Conservation (phyloP, 2,329 filamentous ascomycete genomes). For the Hymenoscyphus infarciens region DNA sequence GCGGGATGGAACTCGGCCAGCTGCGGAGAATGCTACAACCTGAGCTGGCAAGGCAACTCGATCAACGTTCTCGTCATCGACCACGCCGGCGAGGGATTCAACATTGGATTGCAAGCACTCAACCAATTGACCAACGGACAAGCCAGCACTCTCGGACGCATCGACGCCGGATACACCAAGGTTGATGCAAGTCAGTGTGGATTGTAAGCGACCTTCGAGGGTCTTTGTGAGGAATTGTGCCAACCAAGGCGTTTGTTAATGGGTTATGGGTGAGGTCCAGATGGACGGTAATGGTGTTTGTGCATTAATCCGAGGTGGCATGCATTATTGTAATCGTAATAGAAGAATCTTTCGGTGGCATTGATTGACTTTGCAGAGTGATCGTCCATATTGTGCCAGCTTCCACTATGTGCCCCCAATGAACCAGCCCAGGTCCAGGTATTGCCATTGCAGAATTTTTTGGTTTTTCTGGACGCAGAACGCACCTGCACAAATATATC, state of each 20-base stretch:
- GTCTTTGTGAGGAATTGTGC: not conserved
- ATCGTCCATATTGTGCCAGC: not conserved
- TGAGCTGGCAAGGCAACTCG: conserved; percentile 48
- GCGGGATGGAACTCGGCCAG: conserved; percentile 49
- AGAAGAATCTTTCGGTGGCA: not conserved
- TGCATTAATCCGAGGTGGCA: not conserved
- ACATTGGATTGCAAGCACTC: conserved; percentile 55
- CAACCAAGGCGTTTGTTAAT: not conserved
- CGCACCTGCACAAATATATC: no score
- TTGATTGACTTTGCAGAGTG: not conserved
- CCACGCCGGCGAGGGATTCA: conserved; percentile 48
- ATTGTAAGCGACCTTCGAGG: conserved; percentile 28
- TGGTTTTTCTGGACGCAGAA: no score
- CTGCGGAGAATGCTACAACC: conserved; percentile 58
- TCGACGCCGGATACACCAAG: conserved; percentile 48
- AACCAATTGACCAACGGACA: conserved; percentile 52
- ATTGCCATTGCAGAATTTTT: no score
- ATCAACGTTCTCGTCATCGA: conserved; percentile 57
- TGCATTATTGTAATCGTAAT: not conserved
- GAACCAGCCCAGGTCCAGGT: no score
- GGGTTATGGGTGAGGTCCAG: not conserved
- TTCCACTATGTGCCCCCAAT: not conserved
- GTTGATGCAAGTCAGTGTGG: conserved; percentile 45
- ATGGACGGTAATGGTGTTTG: not conserved
- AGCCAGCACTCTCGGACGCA: conserved; percentile 46